Percentiles rank a stretch among this genome's conserved stretches.
phyloP scores from a whole-genome alignment of 192 early-diverging fungal species.

The Phycomyces blakesleeanus region DNA sequence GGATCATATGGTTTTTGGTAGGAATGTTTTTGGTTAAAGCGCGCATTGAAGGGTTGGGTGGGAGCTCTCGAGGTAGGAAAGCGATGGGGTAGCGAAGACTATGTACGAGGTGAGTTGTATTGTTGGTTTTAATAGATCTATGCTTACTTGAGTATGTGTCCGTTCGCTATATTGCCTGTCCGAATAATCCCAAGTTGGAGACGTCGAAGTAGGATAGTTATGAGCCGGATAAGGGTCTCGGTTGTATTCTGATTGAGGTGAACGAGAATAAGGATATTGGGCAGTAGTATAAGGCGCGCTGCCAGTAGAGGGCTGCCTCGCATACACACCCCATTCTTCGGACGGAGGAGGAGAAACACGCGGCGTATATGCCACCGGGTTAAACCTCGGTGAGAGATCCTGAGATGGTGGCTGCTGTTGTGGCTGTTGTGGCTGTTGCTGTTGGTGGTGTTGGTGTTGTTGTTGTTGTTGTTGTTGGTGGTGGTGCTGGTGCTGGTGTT shows the following conservation, averaged over 20 bases:
- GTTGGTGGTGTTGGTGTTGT: not conserved
- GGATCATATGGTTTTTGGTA: conserved; percentile 21
- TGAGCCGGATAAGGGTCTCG: not conserved
- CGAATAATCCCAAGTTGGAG: not conserved
- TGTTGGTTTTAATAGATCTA: not conserved
- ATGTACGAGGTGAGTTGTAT: not conserved
- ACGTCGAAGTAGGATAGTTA: not conserved
- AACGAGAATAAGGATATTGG: not conserved
- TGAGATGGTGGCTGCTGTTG: not conserved
- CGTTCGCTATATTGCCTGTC: not conserved
- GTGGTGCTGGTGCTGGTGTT: not conserved
- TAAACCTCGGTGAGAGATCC: not conserved
- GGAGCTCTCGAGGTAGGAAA: not conserved
- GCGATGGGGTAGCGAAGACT: not conserved
- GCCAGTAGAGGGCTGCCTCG: not conserved
- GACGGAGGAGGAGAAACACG: not conserved
- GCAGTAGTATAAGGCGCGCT: not conserved
- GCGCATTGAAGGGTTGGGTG: not conserved
- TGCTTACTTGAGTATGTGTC: not conserved
- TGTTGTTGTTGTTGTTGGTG: not conserved
- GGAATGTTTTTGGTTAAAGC: not conserved
- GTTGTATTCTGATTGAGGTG: not conserved
- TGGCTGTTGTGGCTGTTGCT: too few relatives aligned
- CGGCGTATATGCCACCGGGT: not conserved
- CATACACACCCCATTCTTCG: not conserved